Conservation (phyloP, 2,329 filamentous ascomycete genomes). For the Penicillium sp. region DNA sequence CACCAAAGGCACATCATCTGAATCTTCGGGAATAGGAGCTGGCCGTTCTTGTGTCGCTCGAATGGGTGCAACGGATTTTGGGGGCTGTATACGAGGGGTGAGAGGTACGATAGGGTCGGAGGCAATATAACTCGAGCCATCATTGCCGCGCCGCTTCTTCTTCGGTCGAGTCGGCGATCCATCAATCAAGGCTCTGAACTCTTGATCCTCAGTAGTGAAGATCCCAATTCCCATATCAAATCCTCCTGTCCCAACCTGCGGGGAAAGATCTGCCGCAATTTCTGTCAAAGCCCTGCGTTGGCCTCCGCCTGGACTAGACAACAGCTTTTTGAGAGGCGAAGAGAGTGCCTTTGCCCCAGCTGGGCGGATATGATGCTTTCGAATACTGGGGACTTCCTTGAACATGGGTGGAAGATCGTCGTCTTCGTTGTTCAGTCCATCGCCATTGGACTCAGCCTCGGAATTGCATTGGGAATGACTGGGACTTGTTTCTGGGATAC, state of each 20-base stretch:
- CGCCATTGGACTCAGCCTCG: slow-evolving; percentile 25
- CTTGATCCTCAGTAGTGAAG: slow-evolving; percentile 42
- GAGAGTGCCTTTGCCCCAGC: slow-evolving; percentile 23
- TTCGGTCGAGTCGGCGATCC: slow-evolving; percentile 35
- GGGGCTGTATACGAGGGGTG: slow-evolving; percentile 26
- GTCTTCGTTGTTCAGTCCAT: slow-evolving; percentile 36
- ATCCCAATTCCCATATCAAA: slow-evolving; percentile 40
- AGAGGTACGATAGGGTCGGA: slow-evolving; percentile 32
- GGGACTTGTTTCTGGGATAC: slow-evolving; percentile 42
- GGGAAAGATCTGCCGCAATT: slow-evolving; percentile 46
- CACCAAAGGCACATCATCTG: slow-evolving; percentile 15
- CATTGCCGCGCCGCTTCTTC: slow-evolving; percentile 40
- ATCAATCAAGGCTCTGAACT: slow-evolving; percentile 38
- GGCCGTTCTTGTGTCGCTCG: slow-evolving; percentile 15
- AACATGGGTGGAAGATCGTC: slow-evolving; percentile 39
- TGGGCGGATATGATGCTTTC: slow-evolving; percentile 23
- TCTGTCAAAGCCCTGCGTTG: slow-evolving; percentile 42
- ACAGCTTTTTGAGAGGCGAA: slow-evolving; percentile 31
- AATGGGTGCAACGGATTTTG: slow-evolving; percentile 19
- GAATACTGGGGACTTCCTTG: slow-evolving; percentile 17
- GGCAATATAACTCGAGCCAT: slow-evolving; percentile 31
- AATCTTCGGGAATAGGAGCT: slow-evolving; percentile 12
- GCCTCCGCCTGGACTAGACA: slow-evolving; percentile 42
- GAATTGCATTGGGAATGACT: slow-evolving; percentile 28
- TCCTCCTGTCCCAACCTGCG: slow-evolving; percentile 33